A percentile compares a stretch with the other conserved stretches of the same genome.
phyloP scores from a whole-genome alignment of 2,329 filamentous ascomycete species.

The Botrytis aclada region DNA sequence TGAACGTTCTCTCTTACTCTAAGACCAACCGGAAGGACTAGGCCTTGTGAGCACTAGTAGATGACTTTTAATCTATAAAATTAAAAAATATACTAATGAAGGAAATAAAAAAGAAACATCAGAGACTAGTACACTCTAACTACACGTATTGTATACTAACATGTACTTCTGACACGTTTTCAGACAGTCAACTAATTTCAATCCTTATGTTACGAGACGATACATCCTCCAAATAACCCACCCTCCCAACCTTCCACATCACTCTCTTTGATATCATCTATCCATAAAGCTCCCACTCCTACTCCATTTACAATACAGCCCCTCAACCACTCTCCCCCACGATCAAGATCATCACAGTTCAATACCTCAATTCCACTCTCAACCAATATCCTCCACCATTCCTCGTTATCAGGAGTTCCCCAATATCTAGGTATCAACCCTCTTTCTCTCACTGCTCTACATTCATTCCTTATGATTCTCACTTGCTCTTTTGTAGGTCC shows the following conservation, averaged over 20 bases:
- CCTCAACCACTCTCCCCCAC: slow-evolving; percentile 8
- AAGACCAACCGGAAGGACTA: no score
- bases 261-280: not conserved
- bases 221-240: not conserved
- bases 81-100: no score
- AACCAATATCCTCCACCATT: slow-evolving; percentile 41
- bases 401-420: slow-evolving; percentile 42
- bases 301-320: not conserved
- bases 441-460: slow-evolving; percentile 37
- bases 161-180: not conserved
- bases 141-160: no score
- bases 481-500: slow-evolving; percentile 27
- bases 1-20: no score
- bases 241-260: not conserved
- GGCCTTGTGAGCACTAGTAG: no score
- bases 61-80: no score
- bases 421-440: slow-evolving; percentile 44
- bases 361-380: slow-evolving; percentile 42
- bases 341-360: slow-evolving; percentile 41
- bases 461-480: slow-evolving; percentile 27
- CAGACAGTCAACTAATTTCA: not conserved
- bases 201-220: not conserved
- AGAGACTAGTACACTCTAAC: no score
- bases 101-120: no score
- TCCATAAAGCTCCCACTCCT: not conserved